Conservation (phyloP, 306 rosid genomes). For the Glycine tomentella region DNA sequence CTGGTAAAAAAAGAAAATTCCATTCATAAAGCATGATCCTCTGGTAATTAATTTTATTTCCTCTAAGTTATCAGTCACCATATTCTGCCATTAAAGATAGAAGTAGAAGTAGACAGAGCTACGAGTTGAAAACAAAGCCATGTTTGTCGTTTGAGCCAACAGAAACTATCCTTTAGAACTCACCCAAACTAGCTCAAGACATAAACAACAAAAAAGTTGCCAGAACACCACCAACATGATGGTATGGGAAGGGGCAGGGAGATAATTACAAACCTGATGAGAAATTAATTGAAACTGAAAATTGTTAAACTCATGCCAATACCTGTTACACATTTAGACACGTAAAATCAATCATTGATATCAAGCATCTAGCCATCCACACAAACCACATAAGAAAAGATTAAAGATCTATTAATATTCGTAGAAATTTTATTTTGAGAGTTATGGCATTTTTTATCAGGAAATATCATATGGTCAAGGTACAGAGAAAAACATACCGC, state of each 20-base stretch:
- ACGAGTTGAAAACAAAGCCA: conserved; percentile 2
- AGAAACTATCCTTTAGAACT: neutral
- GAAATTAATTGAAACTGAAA: conserved; percentile 94
- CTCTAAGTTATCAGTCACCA: neutral
- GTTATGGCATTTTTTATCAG: conserved; percentile 35
- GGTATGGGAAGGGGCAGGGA: neutral
- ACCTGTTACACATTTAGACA: conserved; percentile 65
- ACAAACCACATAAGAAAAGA: conserved; percentile 16
- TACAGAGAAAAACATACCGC: conserved; percentile 61
- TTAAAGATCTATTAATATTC: neutral
- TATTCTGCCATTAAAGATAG: neutral
- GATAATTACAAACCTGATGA: conserved; percentile 69
- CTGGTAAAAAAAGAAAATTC: neutral
- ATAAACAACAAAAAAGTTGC: conserved; percentile 6
- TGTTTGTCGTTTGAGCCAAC: neutral
- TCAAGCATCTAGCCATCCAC: conserved; percentile 42
- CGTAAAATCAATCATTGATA: conserved; percentile 40
- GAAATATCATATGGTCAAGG: conserved; percentile 29
- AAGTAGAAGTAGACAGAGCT: neutral
- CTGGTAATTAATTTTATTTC: conserved; percentile 9
- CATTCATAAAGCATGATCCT: conserved; percentile 24
- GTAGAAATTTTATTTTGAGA: conserved; percentile 14
- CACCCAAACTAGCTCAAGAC: conserved; percentile 20
- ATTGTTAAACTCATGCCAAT: conserved; percentile 96
- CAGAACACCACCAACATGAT: conserved; percentile 2